Base-by-base conservation (phyloP, 805 yeast genomes). In the Saitoella complicata region DNA sequence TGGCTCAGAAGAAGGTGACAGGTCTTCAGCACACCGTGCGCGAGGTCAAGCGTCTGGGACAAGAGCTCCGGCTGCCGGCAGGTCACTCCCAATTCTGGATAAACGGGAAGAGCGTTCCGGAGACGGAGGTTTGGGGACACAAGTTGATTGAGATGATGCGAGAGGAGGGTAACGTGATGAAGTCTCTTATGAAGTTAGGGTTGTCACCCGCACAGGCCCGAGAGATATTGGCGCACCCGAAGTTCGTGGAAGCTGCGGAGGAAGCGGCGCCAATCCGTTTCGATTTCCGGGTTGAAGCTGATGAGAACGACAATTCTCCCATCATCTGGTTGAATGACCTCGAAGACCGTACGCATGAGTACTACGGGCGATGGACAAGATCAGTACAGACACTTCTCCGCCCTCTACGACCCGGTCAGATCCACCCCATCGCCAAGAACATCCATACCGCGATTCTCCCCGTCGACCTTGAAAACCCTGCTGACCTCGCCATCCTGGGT, bases 261-360 rank as follows among this genome's bases (percentile, higher is more conserved):
- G 42, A 42, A 6, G 41, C 37, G 10, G 39, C 51, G 9, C 45
- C 49, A 21, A 40, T 42, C 10, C 50, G 69, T n/a, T 66, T 55
- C 43, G 66, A 66, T 42, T 54, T 57, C 40, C 53, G 60, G 6
- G 55, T 56, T 6, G 40, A 31, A 7, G 38, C 40, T 10, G 58
- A 55, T 53, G 49, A 8, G 47, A 46, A 6, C 44, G 61, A 5
- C 31, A n/a, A 11, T 13, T 35, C n/a, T 2, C 64, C 66, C 0
- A 71, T 86, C 6, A 67, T 80, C 1, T 86, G 76, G 64, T 68
- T 88, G 54, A 91, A 88, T 55, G 81, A 91, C 58, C 63, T 88
- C 5, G 93, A 77, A 51, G 55, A 49, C 0, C 94, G 84, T 55
- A 53, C 57, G 0, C 21, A 21, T 21, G 21, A 21, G 21, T 67